Percentiles rank a stretch among this genome's conserved stretches.
These are phyloP conservation scores for Eucommia ulmoides DNA, from an alignment of 257 asterid species.

Conservation along the genomic window DNA sequence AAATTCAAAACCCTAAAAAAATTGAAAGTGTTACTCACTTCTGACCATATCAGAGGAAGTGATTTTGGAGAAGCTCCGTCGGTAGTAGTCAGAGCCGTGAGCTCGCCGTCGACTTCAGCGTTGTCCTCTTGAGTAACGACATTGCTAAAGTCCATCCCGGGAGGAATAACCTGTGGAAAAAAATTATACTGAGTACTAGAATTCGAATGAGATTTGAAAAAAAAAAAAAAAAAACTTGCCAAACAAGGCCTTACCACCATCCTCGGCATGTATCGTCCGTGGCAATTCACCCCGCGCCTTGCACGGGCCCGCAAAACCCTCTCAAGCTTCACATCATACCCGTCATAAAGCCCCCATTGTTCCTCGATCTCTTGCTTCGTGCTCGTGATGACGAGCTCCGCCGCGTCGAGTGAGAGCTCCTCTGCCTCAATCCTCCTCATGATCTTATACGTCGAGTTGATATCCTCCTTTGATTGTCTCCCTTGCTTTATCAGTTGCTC, in stretches of 20 bases:
- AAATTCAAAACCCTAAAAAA: too few species aligned
- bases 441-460: slow-evolving; percentile 65
- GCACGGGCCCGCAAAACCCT: slow-evolving; percentile 66
- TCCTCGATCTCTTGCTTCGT: slow-evolving; percentile 85
- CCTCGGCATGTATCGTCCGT: slow-evolving; percentile 82
- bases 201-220: not conserved
- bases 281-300: slow-evolving; percentile 70
- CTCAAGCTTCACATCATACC: slow-evolving; percentile 73
- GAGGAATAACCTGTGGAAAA: slow-evolving; percentile 65
- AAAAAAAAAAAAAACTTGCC: not conserved
- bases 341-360: slow-evolving; percentile 86
- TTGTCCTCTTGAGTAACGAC: slow-evolving; percentile 56
- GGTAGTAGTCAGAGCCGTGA: slow-evolving; percentile 25
- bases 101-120: slow-evolving; percentile 52
- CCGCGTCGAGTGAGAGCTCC: slow-evolving; percentile 71
- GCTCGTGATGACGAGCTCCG: slow-evolving; percentile 73
- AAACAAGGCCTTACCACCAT: slow-evolving; percentile 48
- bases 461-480: slow-evolving; percentile 70
- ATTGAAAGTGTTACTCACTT: slow-evolving; percentile 51
- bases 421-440: slow-evolving; percentile 86
- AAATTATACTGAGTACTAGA: not conserved
- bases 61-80: slow-evolving; percentile 68
- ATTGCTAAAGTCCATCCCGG: slow-evolving; percentile 85
- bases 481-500: slow-evolving; percentile 81
- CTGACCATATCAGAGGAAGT: slow-evolving; percentile 67